Evolutionary conservation across 805 yeast species (phyloP).

Genomic region (Ogataea nitratoaversa): DNA sequence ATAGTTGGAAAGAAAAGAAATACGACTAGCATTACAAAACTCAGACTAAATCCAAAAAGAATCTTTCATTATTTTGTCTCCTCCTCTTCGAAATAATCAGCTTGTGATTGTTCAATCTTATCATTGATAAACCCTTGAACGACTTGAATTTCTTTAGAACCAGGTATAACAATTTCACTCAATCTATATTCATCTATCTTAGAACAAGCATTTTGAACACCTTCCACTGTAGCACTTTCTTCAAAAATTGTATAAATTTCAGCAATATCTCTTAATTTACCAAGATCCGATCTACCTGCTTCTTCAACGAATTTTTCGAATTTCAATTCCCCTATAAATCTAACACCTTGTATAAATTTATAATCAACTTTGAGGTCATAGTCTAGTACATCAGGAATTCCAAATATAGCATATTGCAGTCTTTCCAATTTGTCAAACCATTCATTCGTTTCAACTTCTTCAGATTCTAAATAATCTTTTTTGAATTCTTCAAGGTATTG

Average conservation of each 20-base stretch:
- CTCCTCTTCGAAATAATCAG: slow-evolving; percentile 11
- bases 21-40: background rate
- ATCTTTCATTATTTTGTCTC: too few species aligned
- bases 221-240: slow-evolving; percentile 33
- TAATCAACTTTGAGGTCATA: slow-evolving; percentile 56
- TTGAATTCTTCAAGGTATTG: slow-evolving; percentile 55
- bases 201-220: slow-evolving; percentile 30
- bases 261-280: slow-evolving; percentile 36
- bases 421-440: slow-evolving; percentile 70
- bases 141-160: slow-evolving; percentile 32
- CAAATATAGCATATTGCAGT: slow-evolving; percentile 76
- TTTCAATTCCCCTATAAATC: slow-evolving; percentile 66
- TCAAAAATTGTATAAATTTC: slow-evolving; percentile 34
- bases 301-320: slow-evolving; percentile 41
- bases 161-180: slow-evolving; percentile 29
- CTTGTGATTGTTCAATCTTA: slow-evolving; percentile 24
- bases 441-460: slow-evolving; percentile 50
- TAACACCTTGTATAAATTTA: slow-evolving; percentile 62
- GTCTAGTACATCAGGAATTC: slow-evolving; percentile 68
- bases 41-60: too few species aligned
- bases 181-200: slow-evolving; percentile 33
- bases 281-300: slow-evolving; percentile 38
- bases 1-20: background rate
- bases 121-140: slow-evolving; percentile 33
- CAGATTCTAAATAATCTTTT: slow-evolving; percentile 50